A percentile compares a stretch with the other conserved stretches of the same genome.
phyloP scores from a whole-genome alignment of 2,329 filamentous ascomycete genomes.

The Cladosporium colombiae region DNA sequence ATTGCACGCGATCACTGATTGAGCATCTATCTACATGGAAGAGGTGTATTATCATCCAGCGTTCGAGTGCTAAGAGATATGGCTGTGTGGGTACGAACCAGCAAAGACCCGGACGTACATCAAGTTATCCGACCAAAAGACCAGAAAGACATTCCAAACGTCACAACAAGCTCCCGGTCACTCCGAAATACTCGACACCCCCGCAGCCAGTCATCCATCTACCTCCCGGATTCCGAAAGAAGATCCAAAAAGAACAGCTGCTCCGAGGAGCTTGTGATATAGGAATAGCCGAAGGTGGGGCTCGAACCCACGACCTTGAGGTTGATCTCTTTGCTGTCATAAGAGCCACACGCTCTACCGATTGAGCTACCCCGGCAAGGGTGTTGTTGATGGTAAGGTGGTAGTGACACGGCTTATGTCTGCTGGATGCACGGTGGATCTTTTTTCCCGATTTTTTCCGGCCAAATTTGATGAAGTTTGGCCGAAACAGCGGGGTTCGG shows the following conservation, averaged over 20 bases:
- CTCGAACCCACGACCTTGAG: slow-evolving; percentile 12
- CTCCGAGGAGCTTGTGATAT: neutral
- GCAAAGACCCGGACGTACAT: neutral
- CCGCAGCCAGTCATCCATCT: neutral
- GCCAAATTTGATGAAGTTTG: neutral
- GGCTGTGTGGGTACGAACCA: neutral
- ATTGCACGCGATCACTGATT: neutral
- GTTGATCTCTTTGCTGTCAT: slow-evolving; percentile 13
- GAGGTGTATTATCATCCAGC: neutral
- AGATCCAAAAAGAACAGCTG: neutral
- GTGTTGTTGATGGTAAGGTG: slow-evolving; percentile 5
- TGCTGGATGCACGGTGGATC: too few relatives aligned
- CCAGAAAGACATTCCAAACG: neutral
- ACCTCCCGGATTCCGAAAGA: neutral
- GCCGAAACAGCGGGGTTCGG: neutral
- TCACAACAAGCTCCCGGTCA: neutral
- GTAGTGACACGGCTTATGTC: neutral
- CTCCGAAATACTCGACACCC: neutral
- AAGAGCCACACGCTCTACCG: slow-evolving; percentile 46
- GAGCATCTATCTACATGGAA: neutral
- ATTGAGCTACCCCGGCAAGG: slow-evolving; percentile 53
- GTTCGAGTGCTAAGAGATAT: neutral
- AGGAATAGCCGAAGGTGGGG: slow-evolving; percentile 12
- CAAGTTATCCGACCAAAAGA: neutral
- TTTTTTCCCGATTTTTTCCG: neutral